Conservation (phyloP, 805 yeast genomes). For the Starmerella floris region DNA sequence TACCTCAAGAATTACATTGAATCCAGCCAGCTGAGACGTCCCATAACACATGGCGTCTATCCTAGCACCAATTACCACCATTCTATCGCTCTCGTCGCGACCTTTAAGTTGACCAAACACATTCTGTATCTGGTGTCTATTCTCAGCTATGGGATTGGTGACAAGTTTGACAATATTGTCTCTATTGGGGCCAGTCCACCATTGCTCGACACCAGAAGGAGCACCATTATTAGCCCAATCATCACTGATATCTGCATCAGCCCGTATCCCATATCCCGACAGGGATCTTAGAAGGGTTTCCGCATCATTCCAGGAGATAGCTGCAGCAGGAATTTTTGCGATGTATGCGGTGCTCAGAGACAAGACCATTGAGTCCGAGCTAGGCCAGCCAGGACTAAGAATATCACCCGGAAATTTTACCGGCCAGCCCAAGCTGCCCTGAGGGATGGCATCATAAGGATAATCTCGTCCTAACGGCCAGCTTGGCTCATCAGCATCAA, state of each 20-base stretch:
- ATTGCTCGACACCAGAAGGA: constrained; percentile 25
- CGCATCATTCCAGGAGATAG: constrained; percentile 66
- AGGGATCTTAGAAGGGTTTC: constrained; percentile 30
- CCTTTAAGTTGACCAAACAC: constrained; percentile 68
- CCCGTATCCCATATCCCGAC: constrained; percentile 29
- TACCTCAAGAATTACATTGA: constrained; percentile 57
- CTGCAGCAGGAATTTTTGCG: constrained; percentile 63
- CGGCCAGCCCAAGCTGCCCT: constrained; percentile 32
- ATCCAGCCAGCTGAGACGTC: constrained; percentile 59
- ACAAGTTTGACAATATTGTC: constrained; percentile 24
- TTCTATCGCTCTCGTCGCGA: constrained; percentile 55
- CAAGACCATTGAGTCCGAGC: constrained; percentile 32
- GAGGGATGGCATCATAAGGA: constrained; percentile 37
- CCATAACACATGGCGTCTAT: constrained; percentile 70
- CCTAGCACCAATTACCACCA: constrained; percentile 67
- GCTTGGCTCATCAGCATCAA: constrained; percentile 15
- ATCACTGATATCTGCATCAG: constrained; percentile 16
- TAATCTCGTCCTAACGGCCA: constrained; percentile 29
- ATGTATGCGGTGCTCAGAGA: constrained; percentile 40
- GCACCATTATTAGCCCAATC: constrained; percentile 29
- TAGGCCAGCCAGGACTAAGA: constrained; percentile 62
- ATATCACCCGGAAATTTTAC: constrained; percentile 65
- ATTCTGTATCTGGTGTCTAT: constrained; percentile 59
- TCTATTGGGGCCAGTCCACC: constrained; percentile 34
- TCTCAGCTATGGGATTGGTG: constrained; percentile 35